These are phyloP conservation scores for Phytophthora uliginosa DNA, from an alignment of 352 stramenopile species.

Conservation along the genomic window DNA sequence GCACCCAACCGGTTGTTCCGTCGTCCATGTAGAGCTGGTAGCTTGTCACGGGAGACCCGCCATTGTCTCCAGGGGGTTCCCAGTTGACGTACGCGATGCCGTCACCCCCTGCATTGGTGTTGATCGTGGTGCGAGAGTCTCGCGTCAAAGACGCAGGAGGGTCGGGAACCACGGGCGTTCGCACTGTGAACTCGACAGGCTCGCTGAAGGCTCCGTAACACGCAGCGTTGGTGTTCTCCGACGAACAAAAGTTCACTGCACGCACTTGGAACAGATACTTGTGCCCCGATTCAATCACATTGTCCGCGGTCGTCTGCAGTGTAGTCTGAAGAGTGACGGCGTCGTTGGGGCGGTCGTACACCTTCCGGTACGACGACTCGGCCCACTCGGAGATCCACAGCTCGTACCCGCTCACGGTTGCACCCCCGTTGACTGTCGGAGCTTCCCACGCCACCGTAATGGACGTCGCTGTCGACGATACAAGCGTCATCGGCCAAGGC, in stretches of 20 bases:
- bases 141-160: constrained; percentile 73
- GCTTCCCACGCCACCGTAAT: constrained; percentile 94
- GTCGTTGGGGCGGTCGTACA: constrained; percentile 96
- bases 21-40: constrained; percentile 95
- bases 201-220: constrained; percentile 94
- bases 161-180: constrained; percentile 85
- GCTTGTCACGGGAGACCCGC: constrained; percentile 90
- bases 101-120: constrained; percentile 54
- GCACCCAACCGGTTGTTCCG: constrained; percentile 53
- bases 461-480: constrained; percentile 89
- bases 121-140: constrained; percentile 82
- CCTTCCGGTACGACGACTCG: constrained; percentile 78
- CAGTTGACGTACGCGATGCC: constrained; percentile 83
- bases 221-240: constrained; percentile 67
- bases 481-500: constrained; percentile 88
- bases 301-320: constrained; percentile 82
- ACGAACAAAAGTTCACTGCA: constrained; percentile 96
- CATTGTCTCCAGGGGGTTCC: constrained; percentile 93
- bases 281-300: constrained; percentile 91
- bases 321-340: constrained; percentile 72
- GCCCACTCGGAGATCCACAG: constrained; percentile 98
- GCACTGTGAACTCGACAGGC: constrained; percentile 91
- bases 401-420: constrained; percentile 95
- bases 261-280: constrained; percentile 96
- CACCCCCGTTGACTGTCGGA: constrained; percentile 93